Evolutionary conservation across 2,329 filamentous ascomycete genomes (phyloP).

Genomic region (Elsinoe perseae): DNA sequence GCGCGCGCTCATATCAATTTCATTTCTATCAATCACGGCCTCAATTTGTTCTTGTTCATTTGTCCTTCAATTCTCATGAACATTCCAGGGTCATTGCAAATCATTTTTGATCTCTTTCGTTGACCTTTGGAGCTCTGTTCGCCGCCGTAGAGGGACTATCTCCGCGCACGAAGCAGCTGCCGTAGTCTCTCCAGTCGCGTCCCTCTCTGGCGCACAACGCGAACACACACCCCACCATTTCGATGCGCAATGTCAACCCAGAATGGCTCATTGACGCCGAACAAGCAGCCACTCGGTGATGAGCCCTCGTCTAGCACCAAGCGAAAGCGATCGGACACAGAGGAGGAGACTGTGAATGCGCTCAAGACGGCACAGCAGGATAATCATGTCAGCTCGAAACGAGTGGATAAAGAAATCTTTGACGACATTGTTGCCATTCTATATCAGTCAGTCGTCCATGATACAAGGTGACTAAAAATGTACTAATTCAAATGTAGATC

Average conservation of each 20-base stretch:
- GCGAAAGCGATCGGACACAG: conserved; percentile 38
- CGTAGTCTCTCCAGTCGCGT: conserved; percentile 15
- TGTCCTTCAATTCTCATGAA: background rate
- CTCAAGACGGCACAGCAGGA: conserved; percentile 19
- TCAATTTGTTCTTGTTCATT: background rate
- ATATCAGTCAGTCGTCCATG: conserved; percentile 29
- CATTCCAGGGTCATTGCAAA: background rate
- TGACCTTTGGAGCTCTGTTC: conserved; percentile 13
- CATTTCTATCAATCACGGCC: background rate
- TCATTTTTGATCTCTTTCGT: background rate
- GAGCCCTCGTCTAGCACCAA: conserved; percentile 28
- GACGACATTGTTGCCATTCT: conserved; percentile 37
- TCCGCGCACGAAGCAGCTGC: conserved; percentile 4
- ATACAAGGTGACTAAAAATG: background rate
- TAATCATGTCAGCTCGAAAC: background rate
- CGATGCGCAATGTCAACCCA: conserved; percentile 17
- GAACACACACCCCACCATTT: background rate
- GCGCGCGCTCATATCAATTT: background rate
- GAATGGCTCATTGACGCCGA: conserved; percentile 21
- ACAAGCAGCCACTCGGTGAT: background rate
- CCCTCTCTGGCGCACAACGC: conserved; percentile 2
- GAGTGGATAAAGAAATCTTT: conserved; percentile 25
- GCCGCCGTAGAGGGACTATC: background rate
- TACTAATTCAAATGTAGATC: conserved; percentile 22
- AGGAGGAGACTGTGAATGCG: conserved; percentile 21